Evolutionary conservation across 768 basidiomycete genomes (phyloP).

Genomic region (Mycena filopes): DNA sequence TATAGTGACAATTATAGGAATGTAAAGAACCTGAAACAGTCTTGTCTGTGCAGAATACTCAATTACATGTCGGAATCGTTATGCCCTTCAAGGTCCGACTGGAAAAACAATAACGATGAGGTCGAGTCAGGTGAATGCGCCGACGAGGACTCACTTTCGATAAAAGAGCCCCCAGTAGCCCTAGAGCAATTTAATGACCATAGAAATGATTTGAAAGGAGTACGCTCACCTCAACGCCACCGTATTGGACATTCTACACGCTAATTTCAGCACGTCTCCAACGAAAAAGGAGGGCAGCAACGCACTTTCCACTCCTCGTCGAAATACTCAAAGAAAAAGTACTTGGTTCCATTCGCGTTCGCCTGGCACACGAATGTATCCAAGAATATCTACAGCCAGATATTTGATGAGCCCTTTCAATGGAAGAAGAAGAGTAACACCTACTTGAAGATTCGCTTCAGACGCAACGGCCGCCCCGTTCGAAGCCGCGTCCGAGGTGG

Average conservation of each 20-base stretch:
- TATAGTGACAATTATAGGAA: no score
- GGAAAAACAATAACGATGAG: slow-evolving; percentile 20
- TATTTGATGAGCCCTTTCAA: slow-evolving; percentile 1
- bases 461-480: slow-evolving; percentile 79
- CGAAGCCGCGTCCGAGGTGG: slow-evolving; percentile 62
- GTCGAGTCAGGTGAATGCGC: background rate
- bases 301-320: slow-evolving; percentile 87
- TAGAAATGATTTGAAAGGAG: no score
- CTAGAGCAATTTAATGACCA: slow-evolving; percentile 26
- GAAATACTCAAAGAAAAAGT: slow-evolving; percentile 79
- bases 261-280: slow-evolving; percentile 9
- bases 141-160: slow-evolving; percentile 52
- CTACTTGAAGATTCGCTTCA: slow-evolving; percentile 66
- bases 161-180: slow-evolving; percentile 78
- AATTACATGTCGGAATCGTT: slow-evolving; percentile 69
- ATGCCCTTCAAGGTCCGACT: slow-evolving; percentile 80
- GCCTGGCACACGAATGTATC: slow-evolving; percentile 90
- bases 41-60: background rate
- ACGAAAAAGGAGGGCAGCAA: background rate
- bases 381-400: slow-evolving; percentile 73
- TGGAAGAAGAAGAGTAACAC: background rate
- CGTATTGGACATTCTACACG: slow-evolving; percentile 65
- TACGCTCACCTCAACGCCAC: slow-evolving; percentile 45
- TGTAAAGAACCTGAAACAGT: no score
- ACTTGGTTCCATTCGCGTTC: slow-evolving; percentile 81